Evolutionary conservation across 2,329 filamentous ascomycete genomes (phyloP), one percentile per base, ranked within the genome.

Genomic region (Penicillium decumbens): DNA sequence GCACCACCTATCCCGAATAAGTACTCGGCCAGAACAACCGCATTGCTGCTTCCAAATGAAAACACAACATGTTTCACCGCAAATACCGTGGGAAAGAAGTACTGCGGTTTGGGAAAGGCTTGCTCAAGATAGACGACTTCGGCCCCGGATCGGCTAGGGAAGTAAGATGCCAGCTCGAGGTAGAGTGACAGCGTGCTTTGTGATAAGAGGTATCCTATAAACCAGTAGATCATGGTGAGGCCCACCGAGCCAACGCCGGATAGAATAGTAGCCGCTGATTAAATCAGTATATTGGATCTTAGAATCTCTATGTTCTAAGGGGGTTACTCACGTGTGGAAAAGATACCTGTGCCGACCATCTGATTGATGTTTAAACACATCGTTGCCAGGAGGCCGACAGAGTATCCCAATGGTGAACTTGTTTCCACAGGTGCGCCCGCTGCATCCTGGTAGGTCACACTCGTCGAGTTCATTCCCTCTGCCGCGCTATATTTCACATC

Each of bases 111-210:
- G 1, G 83, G 83, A 54, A 79, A 88, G 0, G 82, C 80, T 59
- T 87, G 84, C 56, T 87, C 84, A 0, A 87, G 74, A 56, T 85
- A 87, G 0, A 84, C 83, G 0, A 84, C 83, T 58, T 87, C 82
- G 0, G 78, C 77, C 0, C 83, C 84, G 1, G 80, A 84, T 6
- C 84, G 78, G 59, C 79, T 85, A 0, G 83, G 83, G 50, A 87
- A 87, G 53, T 82, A 86, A 1, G 80, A 75, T 0, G 82, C 77
- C 12, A 80, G 78, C 59, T 87, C 84, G 7, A 86, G 77, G 49
- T 86, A 86, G 0, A 84, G 77, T 0, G 75, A 70, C 3, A 85
- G 74, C 1, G 77, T 77, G 2, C 79, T 74, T 0, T 75, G 63
- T 0, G 82, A 78, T 44, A 84, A 80, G 30, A 85, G 42, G 49